Evolutionary conservation across 1,284 basidiomycete genomes (phyloP), one percentile per base, ranked within the genome.

Genomic region (Xerocomus minutiporus): DNA sequence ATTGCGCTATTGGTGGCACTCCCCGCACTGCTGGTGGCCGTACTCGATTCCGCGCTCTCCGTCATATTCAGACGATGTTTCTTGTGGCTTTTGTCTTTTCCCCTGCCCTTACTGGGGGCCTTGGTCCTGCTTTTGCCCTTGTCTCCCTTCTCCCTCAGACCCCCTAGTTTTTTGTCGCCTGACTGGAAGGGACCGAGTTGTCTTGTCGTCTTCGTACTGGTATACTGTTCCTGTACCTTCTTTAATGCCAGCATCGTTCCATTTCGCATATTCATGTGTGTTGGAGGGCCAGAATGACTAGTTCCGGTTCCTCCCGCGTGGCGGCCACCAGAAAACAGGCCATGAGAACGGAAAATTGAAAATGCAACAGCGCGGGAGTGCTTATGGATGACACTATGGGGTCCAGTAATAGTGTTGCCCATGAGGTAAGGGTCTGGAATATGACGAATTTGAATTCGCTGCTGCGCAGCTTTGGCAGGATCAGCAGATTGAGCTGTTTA

Each of bases 351-450:
- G 66, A 84, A 84, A 52, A 91, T 80, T 1, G 86, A 87, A 67
- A 89, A 90, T 1, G 86, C 88, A 29, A 80, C 68, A 4, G 84
- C 84, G 52, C 83, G 81, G 1, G 88, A 89, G 62, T 91, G 88
- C 57, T 87, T 87, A 66, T 91, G 88, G 39, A 91, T 80, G 52
- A 86, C 82, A 23, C 80, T 76, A 34, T 75, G 73, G 1, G 87
- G 87, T 1, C 84, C 84, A 41, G 77, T 76, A 13, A 68, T 70
- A 9, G 65, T 73, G 44, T 73, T 75, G 4, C 67, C 63, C 43
- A 67, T 65, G 26, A 64, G 39, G 41, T 50, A 71, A 0, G 77
- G 76, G 59, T 80, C 81, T 15, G 74, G 70, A 53, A 81, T 74
- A 54, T 83, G 81, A 3, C 75, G 73, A 38, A 88, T 73, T 51